Conservation (phyloP, 2,329 filamentous ascomycete genomes). For the Talaromyces verruculosus region DNA sequence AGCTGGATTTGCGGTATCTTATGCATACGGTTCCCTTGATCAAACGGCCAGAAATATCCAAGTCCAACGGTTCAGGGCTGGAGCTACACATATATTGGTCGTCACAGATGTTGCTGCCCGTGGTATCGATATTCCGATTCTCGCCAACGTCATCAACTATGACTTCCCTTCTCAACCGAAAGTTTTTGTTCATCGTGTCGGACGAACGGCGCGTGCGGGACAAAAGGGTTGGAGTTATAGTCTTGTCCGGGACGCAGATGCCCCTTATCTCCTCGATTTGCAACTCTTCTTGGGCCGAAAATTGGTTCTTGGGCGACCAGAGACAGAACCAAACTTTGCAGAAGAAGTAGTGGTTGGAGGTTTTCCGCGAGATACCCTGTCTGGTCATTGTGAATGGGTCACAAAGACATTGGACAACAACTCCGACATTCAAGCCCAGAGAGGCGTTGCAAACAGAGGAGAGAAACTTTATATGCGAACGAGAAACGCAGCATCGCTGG, state of each 20-base stretch:
- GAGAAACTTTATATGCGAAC: conserved; percentile 92
- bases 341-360: conserved; percentile 81
- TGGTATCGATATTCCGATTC: conserved; percentile 94
- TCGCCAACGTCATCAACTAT: conserved; percentile 98
- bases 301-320: conserved; percentile 71
- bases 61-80: conserved; percentile 82
- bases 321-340: conserved; percentile 66
- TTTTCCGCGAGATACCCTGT: conserved; percentile 70
- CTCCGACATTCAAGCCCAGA: conserved; percentile 69
- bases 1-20: conserved; percentile 84
- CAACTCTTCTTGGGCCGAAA: conserved; percentile 91
- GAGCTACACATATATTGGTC: conserved; percentile 84
- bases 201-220: conserved; percentile 90
- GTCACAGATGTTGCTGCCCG: conserved; percentile 95
- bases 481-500: conserved; percentile 81
- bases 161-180: conserved; percentile 97
- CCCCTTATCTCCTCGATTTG: conserved; percentile 87
- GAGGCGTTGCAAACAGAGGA: conserved; percentile 76
- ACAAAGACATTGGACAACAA: conserved; percentile 74
- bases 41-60: conserved; percentile 91
- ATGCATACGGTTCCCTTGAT: conserved; percentile 91
- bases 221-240: conserved; percentile 94
- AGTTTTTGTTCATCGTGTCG: conserved; percentile 93
- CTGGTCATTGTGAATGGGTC: conserved; percentile 77
- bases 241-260: conserved; percentile 81